Evolutionary conservation across 1,139 yeast genomes (phyloP).

Genomic region (Pichia cactophila): DNA sequence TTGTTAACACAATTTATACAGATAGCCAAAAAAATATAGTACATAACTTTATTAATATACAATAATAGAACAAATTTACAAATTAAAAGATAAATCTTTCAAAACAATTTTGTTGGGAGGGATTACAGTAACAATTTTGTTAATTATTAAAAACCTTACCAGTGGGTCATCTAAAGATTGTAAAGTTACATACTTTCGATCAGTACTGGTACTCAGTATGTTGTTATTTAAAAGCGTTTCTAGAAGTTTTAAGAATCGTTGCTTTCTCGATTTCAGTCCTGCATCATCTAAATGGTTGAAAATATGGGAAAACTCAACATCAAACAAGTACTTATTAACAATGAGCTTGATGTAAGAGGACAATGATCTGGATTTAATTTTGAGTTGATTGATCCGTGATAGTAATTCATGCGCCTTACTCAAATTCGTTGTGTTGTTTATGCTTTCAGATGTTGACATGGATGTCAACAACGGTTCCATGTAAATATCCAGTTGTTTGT

Average conservation of each 20-base stretch:
- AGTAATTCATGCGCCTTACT: neutral
- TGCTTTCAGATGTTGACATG: neutral
- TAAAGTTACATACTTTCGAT: constrained; percentile 11
- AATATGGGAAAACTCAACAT: constrained; percentile 14
- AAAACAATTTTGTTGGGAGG: constrained; percentile 22
- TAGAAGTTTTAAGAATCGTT: constrained; percentile 20
- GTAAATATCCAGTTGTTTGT: neutral
- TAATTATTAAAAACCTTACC: constrained; percentile 24
- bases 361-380: constrained; percentile 9
- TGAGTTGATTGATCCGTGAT: constrained; percentile 9
- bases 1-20: neutral
- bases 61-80: neutral
- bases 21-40: neutral
- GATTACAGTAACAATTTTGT: constrained; percentile 23
- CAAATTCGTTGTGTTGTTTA: neutral
- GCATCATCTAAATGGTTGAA: constrained; percentile 9
- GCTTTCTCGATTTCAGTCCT: constrained; percentile 15
- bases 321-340: constrained; percentile 23
- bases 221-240: constrained; percentile 26
- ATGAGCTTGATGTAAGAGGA: constrained; percentile 20
- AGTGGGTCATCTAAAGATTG: constrained; percentile 25
- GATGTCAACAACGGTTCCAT: neutral
- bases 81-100: constrained; percentile 10
- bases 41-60: neutral
- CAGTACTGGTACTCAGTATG: constrained; percentile 9